phyloP scores from a whole-genome alignment of 768 basidiomycete genomes.

The Hygrocybe punicea region DNA sequence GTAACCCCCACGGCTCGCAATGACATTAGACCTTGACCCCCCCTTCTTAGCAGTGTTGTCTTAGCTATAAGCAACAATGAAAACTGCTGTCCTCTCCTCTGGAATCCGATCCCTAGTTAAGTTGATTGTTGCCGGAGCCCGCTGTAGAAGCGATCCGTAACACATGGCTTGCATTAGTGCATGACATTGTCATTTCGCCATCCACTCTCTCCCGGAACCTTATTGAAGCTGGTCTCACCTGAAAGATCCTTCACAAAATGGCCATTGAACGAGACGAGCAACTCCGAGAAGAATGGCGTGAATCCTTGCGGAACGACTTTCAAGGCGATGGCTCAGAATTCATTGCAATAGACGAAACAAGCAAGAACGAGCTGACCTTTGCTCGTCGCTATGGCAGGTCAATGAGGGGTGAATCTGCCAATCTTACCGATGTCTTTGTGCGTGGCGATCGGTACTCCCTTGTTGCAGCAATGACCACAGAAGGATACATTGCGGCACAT shows the following conservation, averaged over 20 bases:
- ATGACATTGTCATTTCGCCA: constrained; percentile 13
- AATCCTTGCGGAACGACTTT: background rate
- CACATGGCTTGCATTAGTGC: constrained; percentile 14
- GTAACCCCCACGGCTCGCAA: no score
- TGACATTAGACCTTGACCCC: no score
- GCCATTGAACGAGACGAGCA: constrained; percentile 15
- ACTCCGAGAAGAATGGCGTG: background rate
- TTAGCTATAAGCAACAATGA: no score
- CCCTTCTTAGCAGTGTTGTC: no score
- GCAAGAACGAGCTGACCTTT: constrained; percentile 28
- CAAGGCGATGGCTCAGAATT: constrained; percentile 3
- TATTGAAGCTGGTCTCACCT: constrained; percentile 13
- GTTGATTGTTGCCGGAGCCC: no score
- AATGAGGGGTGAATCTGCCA: constrained; percentile 11
- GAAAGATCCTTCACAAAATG: constrained; percentile 17
- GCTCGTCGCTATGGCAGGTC: constrained; percentile 20
- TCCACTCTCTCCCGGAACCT: constrained; percentile 15
- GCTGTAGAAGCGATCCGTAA: no score
- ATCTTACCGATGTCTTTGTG: constrained; percentile 22
- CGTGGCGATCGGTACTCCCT: constrained; percentile 31
- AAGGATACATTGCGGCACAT: constrained; percentile 35
- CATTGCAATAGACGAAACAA: constrained; percentile 24
- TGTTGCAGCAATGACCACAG: constrained; percentile 31
- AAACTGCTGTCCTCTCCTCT: no score
- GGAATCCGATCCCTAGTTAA: no score